A percentile compares a stretch with the other conserved stretches of the same genome.
Evolutionary conservation across 2,329 filamentous ascomycete genomes (phyloP).

Genomic region (Fusarium mangiferae): DNA sequence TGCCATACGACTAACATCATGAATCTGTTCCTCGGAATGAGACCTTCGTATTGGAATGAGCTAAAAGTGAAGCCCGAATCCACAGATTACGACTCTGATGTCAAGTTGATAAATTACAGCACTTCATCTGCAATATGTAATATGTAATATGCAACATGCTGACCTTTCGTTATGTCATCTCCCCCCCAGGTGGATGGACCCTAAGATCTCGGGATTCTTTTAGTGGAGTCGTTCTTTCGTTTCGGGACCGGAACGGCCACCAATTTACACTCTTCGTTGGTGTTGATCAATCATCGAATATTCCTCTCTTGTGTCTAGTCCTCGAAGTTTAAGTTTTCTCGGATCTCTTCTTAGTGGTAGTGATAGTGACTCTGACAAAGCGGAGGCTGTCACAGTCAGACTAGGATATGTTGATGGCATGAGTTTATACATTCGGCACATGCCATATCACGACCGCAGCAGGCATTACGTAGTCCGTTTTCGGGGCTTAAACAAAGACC

Average conservation of each 20-base stretch:
- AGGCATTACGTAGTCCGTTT: constrained; percentile 27
- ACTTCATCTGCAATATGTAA: neutral
- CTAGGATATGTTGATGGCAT: neutral
- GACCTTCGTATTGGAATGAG: neutral
- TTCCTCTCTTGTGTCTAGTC: neutral
- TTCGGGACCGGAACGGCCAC: constrained; percentile 20
- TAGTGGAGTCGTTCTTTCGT: neutral
- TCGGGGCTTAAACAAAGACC: constrained; percentile 19
- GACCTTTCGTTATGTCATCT: constrained; percentile 26
- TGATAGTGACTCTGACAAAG: neutral
- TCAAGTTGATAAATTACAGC: neutral
- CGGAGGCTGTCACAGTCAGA: neutral
- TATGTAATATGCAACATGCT: neutral
- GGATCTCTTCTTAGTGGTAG: neutral
- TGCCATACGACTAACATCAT: neutral
- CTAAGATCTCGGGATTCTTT: constrained; percentile 9
- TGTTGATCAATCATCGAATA: neutral
- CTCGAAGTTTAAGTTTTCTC: neutral
- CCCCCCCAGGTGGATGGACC: constrained; percentile 23
- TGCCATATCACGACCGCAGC: constrained; percentile 2
- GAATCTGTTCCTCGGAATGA: neutral
- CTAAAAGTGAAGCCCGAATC: neutral
- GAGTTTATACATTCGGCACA: constrained; percentile 10
- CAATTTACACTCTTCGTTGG: neutral
- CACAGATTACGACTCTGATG: neutral